Evolutionary conservation across 2,329 filamentous ascomycete species (phyloP).

Genomic region (Apiospora sp.): DNA sequence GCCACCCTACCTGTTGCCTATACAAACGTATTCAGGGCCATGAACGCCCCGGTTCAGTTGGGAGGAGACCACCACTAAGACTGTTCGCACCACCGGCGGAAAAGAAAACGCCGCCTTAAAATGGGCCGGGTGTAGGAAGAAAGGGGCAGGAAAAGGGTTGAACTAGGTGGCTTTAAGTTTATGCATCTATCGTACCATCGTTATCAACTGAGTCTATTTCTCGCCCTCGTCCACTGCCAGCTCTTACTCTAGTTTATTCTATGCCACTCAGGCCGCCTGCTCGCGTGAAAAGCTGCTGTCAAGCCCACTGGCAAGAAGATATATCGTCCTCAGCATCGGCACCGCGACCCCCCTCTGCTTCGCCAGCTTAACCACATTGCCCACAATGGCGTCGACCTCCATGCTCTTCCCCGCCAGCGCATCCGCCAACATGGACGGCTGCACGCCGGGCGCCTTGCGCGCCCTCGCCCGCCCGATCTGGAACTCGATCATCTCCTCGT

Average conservation of each 20-base stretch:
- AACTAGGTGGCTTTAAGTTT: too few species aligned
- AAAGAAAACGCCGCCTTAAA: too few species aligned
- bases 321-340: conserved; percentile 48
- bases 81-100: too few species aligned
- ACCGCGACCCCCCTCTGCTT: conserved; percentile 37
- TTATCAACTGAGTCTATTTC: too few species aligned
- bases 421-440: conserved; percentile 45
- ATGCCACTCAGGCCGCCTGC: too few species aligned
- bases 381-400: conserved; percentile 46
- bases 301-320: conserved; percentile 48
- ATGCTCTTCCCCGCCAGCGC: conserved; percentile 37
- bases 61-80: too few species aligned
- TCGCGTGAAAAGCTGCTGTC: conserved; percentile 36
- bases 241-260: not conserved
- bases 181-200: too few species aligned
- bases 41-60: too few species aligned
- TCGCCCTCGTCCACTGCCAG: not conserved
- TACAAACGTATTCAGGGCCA: too few species aligned
- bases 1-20: too few species aligned
- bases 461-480: conserved; percentile 36
- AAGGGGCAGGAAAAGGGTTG: too few species aligned
- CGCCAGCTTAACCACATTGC: conserved; percentile 41
- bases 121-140: too few species aligned
- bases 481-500: conserved; percentile 41
- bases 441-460: conserved; percentile 37